phyloP scores from a whole-genome alignment of 2,329 filamentous ascomycete species.

The Verticillium dahliae region DNA sequence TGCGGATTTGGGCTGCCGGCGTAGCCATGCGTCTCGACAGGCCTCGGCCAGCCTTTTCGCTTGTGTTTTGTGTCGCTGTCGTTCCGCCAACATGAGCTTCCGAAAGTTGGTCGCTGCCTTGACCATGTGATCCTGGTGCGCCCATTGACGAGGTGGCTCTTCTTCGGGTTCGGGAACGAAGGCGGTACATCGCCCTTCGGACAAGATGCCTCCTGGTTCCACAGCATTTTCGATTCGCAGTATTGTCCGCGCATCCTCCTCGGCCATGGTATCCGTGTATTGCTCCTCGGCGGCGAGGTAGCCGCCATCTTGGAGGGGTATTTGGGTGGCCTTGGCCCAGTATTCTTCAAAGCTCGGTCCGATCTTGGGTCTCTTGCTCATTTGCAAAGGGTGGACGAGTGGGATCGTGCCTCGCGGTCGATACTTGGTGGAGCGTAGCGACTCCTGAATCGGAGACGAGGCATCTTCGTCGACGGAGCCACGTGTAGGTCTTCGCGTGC shows the following conservation, averaged over 20 bases:
- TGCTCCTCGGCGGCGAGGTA: constrained; percentile 50
- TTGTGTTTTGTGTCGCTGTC: constrained; percentile 65
- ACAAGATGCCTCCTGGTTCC: constrained; percentile 69
- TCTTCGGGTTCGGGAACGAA: constrained; percentile 67
- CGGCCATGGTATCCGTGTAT: constrained; percentile 56
- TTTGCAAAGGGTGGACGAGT: constrained; percentile 52
- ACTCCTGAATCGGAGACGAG: neutral
- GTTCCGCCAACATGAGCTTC: constrained; percentile 72
- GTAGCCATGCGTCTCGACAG: constrained; percentile 68
- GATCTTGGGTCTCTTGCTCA: constrained; percentile 45
- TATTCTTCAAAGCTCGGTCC: constrained; percentile 52
- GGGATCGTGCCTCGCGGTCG: constrained; percentile 33
- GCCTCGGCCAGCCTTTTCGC: constrained; percentile 78
- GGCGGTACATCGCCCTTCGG: constrained; percentile 60
- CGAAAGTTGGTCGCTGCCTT: constrained; percentile 76
- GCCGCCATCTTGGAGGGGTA: constrained; percentile 54
- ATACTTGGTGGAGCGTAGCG: constrained; percentile 29
- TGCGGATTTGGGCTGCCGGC: constrained; percentile 65
- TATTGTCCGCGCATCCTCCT: constrained; percentile 64
- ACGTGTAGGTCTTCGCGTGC: constrained; percentile 36
- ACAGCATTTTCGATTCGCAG: constrained; percentile 65
- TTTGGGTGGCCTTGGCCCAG: constrained; percentile 39
- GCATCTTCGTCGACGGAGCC: constrained; percentile 20
- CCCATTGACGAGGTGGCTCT: constrained; percentile 73
- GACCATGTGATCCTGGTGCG: constrained; percentile 79